Evolutionary conservation across 1,284 basidiomycete species (phyloP), one percentile per base, ranked within the genome.

Genomic region (Mycena citricolor): DNA sequence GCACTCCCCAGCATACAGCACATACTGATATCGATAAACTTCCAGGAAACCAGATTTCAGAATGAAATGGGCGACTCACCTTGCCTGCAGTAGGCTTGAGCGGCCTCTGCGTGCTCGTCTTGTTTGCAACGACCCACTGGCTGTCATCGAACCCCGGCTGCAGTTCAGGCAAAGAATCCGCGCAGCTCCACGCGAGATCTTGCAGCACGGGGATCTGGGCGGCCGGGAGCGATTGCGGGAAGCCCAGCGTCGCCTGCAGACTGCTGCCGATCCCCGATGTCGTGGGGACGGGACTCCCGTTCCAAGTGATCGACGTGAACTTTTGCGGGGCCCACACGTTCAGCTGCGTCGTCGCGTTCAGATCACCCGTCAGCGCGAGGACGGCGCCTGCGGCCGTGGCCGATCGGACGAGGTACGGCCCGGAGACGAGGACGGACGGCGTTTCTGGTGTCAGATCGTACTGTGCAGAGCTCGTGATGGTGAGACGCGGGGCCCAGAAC

Each of bases 401-500:
- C 34, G 60, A 61, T 21, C 73, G 72, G 13, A 76, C 68, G 24
- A 76, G 63, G 50, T 74, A 73, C 0, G 73, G 71, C 1, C 74
- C 74, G n/a, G 61, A 57, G 23, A 75, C 63, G 12, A 74, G 56
- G 4, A 68, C 60, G n/a, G 65, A 63, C 2, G 68, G 59, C 8
- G 57, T 55, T 17, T 61, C 60, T 1, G 69, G 64, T 1, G 62
- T 48, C 14, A 57, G 49, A 31, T 64, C 61, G 44, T 66, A 66
- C 28, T 57, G 59, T 14, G 56, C 59, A 42, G 56, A 47, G 23
- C 39, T 55, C 0, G 57, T 47, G 5, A 38, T 39, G 2, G 44
- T 20, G 5, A 69, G 49, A 8, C 58, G 61, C 8, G 66, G 62
- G 8, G 66, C 63, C 65, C 67, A 71, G 47, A 71, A 66, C 4